A percentile compares a stretch with the other conserved stretches of the same genome.
Conservation (phyloP, 2,329 filamentous ascomycete genomes). For the Monilinia polystroma region DNA sequence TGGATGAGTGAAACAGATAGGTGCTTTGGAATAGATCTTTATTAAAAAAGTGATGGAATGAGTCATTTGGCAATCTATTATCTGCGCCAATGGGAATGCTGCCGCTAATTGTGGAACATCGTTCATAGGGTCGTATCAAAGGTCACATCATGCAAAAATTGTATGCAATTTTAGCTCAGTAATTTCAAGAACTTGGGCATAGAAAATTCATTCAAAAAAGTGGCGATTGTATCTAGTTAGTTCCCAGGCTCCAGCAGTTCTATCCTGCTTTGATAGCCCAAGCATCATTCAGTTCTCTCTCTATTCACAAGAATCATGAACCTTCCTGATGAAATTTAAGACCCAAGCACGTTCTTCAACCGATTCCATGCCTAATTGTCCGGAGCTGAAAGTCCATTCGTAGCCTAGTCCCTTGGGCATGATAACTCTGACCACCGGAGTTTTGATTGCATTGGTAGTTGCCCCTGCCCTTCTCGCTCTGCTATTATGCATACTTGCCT, state of each 20-base stretch:
- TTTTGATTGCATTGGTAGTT: background rate
- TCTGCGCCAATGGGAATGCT: no score
- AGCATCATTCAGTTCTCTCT: background rate
- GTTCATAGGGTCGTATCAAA: no score
- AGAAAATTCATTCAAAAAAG: background rate
- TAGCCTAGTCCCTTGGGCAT: background rate
- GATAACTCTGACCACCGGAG: background rate
- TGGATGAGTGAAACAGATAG: no score
- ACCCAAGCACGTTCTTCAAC: slow-evolving; percentile 2
- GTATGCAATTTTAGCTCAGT: no score
- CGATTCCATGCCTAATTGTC: slow-evolving; percentile 2
- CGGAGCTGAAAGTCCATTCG: background rate
- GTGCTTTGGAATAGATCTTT: no score
- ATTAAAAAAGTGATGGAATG: no score
- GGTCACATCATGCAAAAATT: no score
- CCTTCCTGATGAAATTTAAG: background rate
- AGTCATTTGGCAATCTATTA: no score
- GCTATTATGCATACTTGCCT: background rate
- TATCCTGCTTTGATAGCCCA: background rate
- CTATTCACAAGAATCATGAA: background rate
- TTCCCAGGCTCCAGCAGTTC: background rate
- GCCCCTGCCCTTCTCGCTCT: no score
- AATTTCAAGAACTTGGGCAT: no score
- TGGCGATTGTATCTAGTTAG: background rate
- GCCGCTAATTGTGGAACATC: no score